These are phyloP conservation scores for Prunus padus DNA, from an alignment of 306 rosid genomes.

Conservation along the genomic window DNA sequence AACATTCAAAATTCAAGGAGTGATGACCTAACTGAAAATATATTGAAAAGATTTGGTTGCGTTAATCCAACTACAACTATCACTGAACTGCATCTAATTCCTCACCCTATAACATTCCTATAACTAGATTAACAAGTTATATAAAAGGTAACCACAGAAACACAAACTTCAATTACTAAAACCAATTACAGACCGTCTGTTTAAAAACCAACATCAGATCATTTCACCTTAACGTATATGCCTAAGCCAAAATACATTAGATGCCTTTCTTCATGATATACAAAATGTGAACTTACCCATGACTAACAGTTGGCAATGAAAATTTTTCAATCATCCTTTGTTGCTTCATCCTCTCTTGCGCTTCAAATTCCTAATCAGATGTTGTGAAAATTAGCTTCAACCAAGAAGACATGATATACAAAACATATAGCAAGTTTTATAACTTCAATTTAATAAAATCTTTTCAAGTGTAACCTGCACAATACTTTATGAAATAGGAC, in stretches of 20 bases:
- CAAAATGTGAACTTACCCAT: conserved; percentile 60
- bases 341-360: conserved; percentile 89
- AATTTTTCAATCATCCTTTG: conserved; percentile 70
- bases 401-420: background rate
- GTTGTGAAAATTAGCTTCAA: background rate
- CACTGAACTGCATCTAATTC: background rate
- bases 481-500: background rate
- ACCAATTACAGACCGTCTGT: background rate
- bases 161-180: background rate
- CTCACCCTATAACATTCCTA: background rate
- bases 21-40: background rate
- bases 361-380: conserved; percentile 78
- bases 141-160: background rate
- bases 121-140: background rate
- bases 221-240: background rate
- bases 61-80: background rate
- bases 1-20: background rate
- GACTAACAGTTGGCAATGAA: conserved; percentile 68
- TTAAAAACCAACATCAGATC: background rate
- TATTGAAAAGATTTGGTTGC: background rate
- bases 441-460: background rate
- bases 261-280: background rate
- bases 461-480: background rate
- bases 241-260: background rate
- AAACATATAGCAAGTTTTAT: background rate